Evolutionary conservation across 1,139 yeast species (phyloP), one percentile per base, ranked within the genome.

Genomic region (Geotrichum fermentans): DNA sequence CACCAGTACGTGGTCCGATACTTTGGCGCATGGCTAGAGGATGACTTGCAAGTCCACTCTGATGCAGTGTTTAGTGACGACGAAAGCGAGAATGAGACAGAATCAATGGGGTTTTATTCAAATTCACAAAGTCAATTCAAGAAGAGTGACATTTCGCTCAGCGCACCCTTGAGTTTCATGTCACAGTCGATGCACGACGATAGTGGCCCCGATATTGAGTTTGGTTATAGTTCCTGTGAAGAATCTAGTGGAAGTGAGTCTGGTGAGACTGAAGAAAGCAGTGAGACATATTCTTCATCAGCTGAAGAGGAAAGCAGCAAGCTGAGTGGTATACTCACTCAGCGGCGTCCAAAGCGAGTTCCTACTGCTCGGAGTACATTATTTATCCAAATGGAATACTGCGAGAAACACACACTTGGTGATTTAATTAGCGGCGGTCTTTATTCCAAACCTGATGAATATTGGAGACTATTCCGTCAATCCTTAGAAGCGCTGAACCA

Each of bases 11-110:
- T 94, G 42, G 98, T 94, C 1, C 71, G 98, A 49, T 94, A 94
- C 64, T 92, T 87, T 67, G 95, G 97, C 1, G 95, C 97, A 0
- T 94, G 98, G 99, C 78, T 92, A 2, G 98, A 92, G 62, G 87
- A 83, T 48, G 79, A 81, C 38, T 64, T 64, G 50, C 50, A 43
- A 14, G 18, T 21, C 14, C 54, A 65, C 30, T 43, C 53, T 7
- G 58, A 52, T 16, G 52, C 49, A 29, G 52, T 40, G 3, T 45
- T 47, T 1, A 52, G 54, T 8, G 61, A 56, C 22, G 60, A 55
- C 26, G 59, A 52, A 20, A 46, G 39, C 14, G 50, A 44, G 14
- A 47, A 49, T 17, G 52, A 52, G 21, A 44, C 40, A 38, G 54
- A 47, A 7, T 51, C 52, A 2, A 51, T 22, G 20, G 37, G 43